Percentiles rank a stretch among this genome's conserved stretches.
phyloP scores from a whole-genome alignment of 1,284 basidiomycete genomes.

The Microbotryum saponariae region DNA sequence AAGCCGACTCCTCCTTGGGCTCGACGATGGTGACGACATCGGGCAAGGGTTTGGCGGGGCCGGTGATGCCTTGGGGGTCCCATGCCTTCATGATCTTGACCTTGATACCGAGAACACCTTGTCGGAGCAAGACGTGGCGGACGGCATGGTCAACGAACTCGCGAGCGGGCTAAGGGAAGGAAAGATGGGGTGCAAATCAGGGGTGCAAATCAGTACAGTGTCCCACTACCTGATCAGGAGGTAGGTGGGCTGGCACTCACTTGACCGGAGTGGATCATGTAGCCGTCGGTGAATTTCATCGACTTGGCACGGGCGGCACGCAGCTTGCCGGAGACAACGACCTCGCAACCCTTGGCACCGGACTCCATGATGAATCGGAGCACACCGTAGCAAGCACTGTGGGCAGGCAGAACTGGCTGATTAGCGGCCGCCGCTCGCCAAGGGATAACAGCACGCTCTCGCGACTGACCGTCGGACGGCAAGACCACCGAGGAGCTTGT shows the following conservation, averaged over 20 bases:
- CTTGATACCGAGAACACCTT: slow-evolving; percentile 99
- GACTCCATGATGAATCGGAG: slow-evolving; percentile 99
- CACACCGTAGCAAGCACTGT: slow-evolving; percentile 98
- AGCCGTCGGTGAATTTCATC: slow-evolving; percentile 99
- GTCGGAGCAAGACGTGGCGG: slow-evolving; percentile 94
- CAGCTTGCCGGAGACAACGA: slow-evolving; percentile 98
- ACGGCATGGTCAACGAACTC: slow-evolving; percentile 99
- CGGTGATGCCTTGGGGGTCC: slow-evolving; percentile 81
- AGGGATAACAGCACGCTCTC: not conserved
- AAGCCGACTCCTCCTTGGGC: slow-evolving; percentile 51
- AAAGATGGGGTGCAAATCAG: not conserved
- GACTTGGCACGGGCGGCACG: slow-evolving; percentile 99
- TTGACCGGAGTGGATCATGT: slow-evolving; percentile 97
- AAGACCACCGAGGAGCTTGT: slow-evolving; percentile 99
- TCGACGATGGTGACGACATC: slow-evolving; percentile 70
- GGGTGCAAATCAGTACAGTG: not conserved
- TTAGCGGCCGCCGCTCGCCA: not conserved
- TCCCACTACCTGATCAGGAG: not conserved
- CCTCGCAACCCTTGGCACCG: slow-evolving; percentile 98
- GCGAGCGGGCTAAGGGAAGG: slow-evolving; percentile 68
- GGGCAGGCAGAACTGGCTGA: not conserved
- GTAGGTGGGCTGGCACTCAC: not conserved
- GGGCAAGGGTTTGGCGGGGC: slow-evolving; percentile 89
- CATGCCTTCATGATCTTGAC: slow-evolving; percentile 99
- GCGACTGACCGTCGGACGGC: slow-evolving; percentile 81